A percentile compares a stretch with the other conserved stretches of the same genome.
phyloP scores from a whole-genome alignment of 2,329 filamentous ascomycete genomes.

The Exophiala sideris region DNA sequence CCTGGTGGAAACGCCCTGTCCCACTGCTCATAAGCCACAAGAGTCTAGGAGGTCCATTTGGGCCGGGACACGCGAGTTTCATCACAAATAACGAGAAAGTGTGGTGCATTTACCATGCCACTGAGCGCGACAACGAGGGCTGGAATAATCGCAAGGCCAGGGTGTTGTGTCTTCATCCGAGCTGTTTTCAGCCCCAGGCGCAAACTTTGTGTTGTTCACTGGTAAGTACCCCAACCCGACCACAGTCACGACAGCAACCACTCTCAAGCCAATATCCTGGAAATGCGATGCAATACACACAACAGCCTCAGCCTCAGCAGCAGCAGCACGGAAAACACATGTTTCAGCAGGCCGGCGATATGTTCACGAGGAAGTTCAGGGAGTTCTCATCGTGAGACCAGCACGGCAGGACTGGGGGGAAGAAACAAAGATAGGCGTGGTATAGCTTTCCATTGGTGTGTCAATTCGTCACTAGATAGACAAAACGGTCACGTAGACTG shows the following conservation, averaged over 20 bases:
- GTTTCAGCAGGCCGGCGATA: neutral
- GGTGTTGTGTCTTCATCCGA: conserved; percentile 13
- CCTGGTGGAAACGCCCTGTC: conserved; percentile 23
- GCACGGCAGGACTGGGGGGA: too few species aligned
- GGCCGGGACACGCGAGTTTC: conserved; percentile 28
- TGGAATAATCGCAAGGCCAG: conserved; percentile 28
- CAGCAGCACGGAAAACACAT: neutral
- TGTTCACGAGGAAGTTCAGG: neutral
- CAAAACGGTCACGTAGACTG: too few species aligned
- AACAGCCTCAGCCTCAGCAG: neutral
- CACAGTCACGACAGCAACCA: neutral
- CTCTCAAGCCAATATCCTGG: too few species aligned
- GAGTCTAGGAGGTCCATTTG: conserved; percentile 23
- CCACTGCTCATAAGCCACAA: conserved; percentile 23
- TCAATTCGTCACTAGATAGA: too few species aligned
- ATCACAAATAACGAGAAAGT: conserved; percentile 13
- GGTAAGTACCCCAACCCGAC: neutral
- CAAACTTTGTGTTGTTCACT: conserved; percentile 23
- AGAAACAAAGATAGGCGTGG: too few species aligned
- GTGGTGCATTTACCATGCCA: conserved; percentile 29
- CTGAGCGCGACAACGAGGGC: conserved; percentile 21
- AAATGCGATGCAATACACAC: too few species aligned
- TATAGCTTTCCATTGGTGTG: too few species aligned
- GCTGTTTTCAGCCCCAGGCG: conserved; percentile 16
- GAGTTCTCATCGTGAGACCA: neutral